Evolutionary conservation across 805 yeast species (phyloP).

Genomic region (Monosporozyma servazzii): DNA sequence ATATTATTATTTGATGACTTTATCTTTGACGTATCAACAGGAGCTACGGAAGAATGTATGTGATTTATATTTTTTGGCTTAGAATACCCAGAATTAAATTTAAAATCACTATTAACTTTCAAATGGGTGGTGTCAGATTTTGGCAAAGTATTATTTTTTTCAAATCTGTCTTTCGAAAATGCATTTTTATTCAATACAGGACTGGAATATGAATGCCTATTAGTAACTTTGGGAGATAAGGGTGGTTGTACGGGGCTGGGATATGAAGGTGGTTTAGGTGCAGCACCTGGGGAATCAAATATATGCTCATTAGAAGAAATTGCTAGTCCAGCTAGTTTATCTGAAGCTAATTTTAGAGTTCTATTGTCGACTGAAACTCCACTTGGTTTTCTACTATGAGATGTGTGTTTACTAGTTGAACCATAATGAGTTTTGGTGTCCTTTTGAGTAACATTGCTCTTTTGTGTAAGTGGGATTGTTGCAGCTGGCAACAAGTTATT

Average conservation of each 20-base stretch:
- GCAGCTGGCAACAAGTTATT: conserved; percentile 4
- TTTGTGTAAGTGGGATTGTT: background rate
- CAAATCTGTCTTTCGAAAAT: background rate
- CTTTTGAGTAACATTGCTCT: background rate
- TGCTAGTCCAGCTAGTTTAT: conserved; percentile 6
- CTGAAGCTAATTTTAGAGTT: conserved; percentile 1
- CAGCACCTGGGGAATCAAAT: conserved; percentile 60
- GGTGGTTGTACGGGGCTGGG: conserved; percentile 33
- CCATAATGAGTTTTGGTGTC: background rate
- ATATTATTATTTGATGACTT: background rate
- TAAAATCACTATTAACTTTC: background rate
- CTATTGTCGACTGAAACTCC: background rate
- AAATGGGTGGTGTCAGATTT: background rate
- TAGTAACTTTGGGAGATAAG: conserved; percentile 4
- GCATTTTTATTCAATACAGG: background rate
- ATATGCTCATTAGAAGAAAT: conserved; percentile 9
- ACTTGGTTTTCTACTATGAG: background rate
- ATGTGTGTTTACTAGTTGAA: background rate
- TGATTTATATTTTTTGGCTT: background rate
- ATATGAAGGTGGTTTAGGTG: conserved; percentile 56
- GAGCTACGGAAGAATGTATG: background rate
- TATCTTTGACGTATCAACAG: background rate
- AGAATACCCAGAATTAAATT: background rate
- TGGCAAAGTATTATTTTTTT: background rate
- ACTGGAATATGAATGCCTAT: background rate